Conservation (phyloP, 352 stramenopile genomes). For the Globisporangium sylvaticum region DNA sequence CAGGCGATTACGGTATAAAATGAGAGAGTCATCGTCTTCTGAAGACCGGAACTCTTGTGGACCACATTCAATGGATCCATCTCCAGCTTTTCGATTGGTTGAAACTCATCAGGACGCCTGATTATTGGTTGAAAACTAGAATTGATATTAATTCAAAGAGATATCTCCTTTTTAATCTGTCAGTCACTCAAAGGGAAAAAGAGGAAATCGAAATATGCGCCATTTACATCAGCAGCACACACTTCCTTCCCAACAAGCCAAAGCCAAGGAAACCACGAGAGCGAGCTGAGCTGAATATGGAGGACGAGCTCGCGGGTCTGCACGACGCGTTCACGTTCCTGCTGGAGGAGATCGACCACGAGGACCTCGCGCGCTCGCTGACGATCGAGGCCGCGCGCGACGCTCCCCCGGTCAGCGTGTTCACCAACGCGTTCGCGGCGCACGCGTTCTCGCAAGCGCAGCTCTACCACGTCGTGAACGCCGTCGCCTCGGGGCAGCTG, state of each 20-base stretch:
- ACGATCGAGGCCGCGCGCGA: not conserved
- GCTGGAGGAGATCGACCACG: conserved; percentile 14
- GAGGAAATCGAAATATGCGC: not conserved
- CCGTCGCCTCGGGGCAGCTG: not conserved
- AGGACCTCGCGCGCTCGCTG: conserved; percentile 12
- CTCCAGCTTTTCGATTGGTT: not conserved
- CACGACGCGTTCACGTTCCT: conserved; percentile 12
- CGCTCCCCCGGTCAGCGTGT: not conserved
- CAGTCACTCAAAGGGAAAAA: too few relatives aligned
- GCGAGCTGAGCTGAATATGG: too few relatives aligned
- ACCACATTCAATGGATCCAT: not conserved
- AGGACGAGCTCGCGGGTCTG: not conserved
- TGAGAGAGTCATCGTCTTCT: not conserved
- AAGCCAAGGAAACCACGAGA: not conserved
- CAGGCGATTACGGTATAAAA: not conserved
- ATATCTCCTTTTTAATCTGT: not conserved
- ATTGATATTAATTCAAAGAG: not conserved
- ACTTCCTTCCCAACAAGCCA: not conserved
- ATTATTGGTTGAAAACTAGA: not conserved
- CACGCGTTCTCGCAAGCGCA: not conserved
- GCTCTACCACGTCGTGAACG: not conserved
- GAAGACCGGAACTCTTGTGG: not conserved
- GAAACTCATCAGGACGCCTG: not conserved
- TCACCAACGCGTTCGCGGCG: not conserved
- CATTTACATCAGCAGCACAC: not conserved